Base-by-base conservation (phyloP, 192 early-diverging fungal species). In the Physocladia obscura region DNA sequence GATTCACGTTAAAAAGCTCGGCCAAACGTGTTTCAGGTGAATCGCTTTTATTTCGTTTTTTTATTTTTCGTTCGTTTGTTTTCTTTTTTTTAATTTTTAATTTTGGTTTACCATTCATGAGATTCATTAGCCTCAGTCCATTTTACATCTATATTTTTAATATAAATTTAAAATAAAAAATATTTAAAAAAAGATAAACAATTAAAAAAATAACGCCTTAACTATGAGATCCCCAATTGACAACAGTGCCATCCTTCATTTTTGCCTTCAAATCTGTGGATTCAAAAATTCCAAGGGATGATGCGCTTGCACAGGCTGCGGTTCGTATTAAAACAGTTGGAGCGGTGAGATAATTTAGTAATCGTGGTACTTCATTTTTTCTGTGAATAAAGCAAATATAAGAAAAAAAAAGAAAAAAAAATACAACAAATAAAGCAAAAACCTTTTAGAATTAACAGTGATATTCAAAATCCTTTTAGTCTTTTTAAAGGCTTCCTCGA, bases 1-100 rank as follows among this genome's bases (percentile, higher is more conserved):
- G 90, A 70, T 93, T 93, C 19, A 91, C 90, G 61, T 93, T 92
- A 60, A 93, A 92, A 13, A 91, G 77, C 69, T 92, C 90, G 0
- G 89, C 82, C 24, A 93, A 74, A 48, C 89, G 76, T n/a, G 49
- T 31, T 50, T 65, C 62, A 50, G n/a, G n/a, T n/a, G n/a, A n/a
- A n/a, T n/a, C n/a, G n/a, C n/a, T n/a, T n/a, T n/a, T n/a, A n/a
- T n/a, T n/a, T n/a, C n/a, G n/a, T n/a, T n/a, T n/a, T n/a, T n/a
- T n/a, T n/a, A n/a, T n/a, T n/a, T n/a, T n/a, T n/a, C n/a, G n/a
- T n/a, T n/a, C n/a, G n/a, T n/a, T n/a, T n/a, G n/a, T n/a, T n/a
- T n/a, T n/a, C n/a, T n/a, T n/a, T n/a, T n/a, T n/a, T n/a, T n/a
- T n/a, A n/a, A n/a, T n/a, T n/a, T n/a, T n/a, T n/a, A n/a, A n/a